phyloP scores from a whole-genome alignment of 1,284 basidiomycete species.

The Heterobasidion parviporum region DNA sequence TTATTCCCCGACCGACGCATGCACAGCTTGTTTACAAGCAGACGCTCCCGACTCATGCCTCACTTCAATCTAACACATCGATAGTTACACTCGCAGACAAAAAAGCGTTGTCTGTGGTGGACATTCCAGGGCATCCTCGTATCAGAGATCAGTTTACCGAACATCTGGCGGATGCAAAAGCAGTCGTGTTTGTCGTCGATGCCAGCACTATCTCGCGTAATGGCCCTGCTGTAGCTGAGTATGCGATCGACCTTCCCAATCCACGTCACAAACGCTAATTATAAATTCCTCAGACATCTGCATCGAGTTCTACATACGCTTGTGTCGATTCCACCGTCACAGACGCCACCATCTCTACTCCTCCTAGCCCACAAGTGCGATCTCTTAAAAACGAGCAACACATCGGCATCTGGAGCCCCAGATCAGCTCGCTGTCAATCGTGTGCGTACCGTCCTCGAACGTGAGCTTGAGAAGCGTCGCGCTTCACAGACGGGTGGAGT shows the following conservation, averaged over 20 bases:
- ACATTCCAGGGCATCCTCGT: slow-evolving; percentile 74
- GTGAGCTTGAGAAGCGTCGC: slow-evolving; percentile 71
- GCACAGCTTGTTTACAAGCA: slow-evolving; percentile 54
- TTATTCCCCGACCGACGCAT: neutral
- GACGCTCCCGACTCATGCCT: slow-evolving; percentile 60
- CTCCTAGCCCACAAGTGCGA: slow-evolving; percentile 73
- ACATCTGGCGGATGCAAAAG: slow-evolving; percentile 49
- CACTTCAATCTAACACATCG: slow-evolving; percentile 61
- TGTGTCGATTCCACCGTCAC: slow-evolving; percentile 65
- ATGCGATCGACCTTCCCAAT: slow-evolving; percentile 20
- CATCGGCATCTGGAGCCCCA: slow-evolving; percentile 32
- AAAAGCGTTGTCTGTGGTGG: slow-evolving; percentile 45
- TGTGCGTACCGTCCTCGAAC: slow-evolving; percentile 67
- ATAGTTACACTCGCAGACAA: slow-evolving; percentile 32
- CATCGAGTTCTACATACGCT: slow-evolving; percentile 62
- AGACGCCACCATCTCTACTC: slow-evolving; percentile 45
- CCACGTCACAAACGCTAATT: neutral
- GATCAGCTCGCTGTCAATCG: slow-evolving; percentile 55
- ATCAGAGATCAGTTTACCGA: slow-evolving; percentile 65
- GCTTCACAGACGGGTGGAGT: slow-evolving; percentile 53
- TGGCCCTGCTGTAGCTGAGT: slow-evolving; percentile 69
- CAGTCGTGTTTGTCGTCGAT: slow-evolving; percentile 69
- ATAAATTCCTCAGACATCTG: slow-evolving; percentile 44
- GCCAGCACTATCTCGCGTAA: slow-evolving; percentile 67
- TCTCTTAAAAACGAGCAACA: slow-evolving; percentile 43